Evolutionary conservation across 306 rosid species (phyloP), one percentile per base, ranked within the genome.

Genomic region (Cajanus cajan): DNA sequence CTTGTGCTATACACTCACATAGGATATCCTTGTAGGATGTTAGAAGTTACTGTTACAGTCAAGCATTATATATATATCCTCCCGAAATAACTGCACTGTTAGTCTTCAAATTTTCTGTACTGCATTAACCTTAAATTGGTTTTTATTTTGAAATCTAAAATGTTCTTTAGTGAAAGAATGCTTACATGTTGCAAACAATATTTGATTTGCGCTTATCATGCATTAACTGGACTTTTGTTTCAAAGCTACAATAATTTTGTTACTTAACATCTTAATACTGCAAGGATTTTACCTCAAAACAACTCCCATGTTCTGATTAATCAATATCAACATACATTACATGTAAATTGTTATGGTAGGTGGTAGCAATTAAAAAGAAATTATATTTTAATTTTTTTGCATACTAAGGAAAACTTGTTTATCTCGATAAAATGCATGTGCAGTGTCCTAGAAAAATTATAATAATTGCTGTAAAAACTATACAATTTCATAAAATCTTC

Each of bases 61-160:
- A 43, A 19, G 31, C 24, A 63, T 13, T 39, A 36, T 62, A 12
- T 62, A 12, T 37, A 25, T 51, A 37, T 76, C 48, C 59, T 50
- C 31, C 36, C 63, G 6, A 51, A 47, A 76, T 39, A 51, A 39
- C 28, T 19, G 40, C 12, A 13, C 61, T 11, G 61, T 66, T 59
- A 37, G 37, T 68, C 57, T 67, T 73, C 55, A 40, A 64, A 19
- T 70, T 58, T 67, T 76, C 36, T 52, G 5, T 82, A 15, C 70
- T 55, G 59, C 39, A 15, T 44, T 54, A 9, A 66, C 54, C 52
- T 66, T 40, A 22, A 22, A 64, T 22, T 55, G 47, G 70, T 59
- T 77, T 77, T 54, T 54, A 12, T 62, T 69, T 69, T 50, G 39
- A 51, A 45, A 36, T 78, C 34, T 57, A 83, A 22, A 10, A 48